These are phyloP conservation scores for Zizania palustris DNA, from an alignment of 202 grass and related monocot species.

Conservation along the genomic window DNA sequence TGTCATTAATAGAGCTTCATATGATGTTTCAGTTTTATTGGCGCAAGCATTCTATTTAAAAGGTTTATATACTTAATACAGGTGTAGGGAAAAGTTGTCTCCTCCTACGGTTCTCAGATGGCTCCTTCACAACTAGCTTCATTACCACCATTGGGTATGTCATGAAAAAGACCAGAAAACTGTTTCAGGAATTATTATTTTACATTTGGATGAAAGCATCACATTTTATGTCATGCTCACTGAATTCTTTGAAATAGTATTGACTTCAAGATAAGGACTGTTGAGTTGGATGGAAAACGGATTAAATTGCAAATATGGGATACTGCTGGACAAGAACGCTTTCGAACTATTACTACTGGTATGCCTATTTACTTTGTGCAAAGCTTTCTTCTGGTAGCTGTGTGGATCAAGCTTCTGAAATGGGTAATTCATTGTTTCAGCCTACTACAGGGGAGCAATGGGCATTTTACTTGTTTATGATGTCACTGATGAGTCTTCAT, in stretches of 20 bases:
- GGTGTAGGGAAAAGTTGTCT: conserved; percentile 86
- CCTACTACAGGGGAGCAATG: conserved; percentile 84
- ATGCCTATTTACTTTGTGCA: conserved; percentile 28
- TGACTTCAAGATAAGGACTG: conserved; percentile 82
- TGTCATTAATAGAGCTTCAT: neutral
- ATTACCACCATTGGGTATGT: conserved; percentile 78
- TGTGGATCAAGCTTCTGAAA: conserved; percentile 22
- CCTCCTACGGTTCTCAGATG: conserved; percentile 72
- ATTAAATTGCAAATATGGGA: conserved; percentile 90
- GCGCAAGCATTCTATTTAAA: neutral
- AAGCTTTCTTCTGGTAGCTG: neutral
- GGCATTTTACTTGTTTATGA: conserved; percentile 91
- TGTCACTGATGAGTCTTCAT: conserved; percentile 74
- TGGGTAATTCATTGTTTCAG: conserved; percentile 53
- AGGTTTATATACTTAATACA: conserved; percentile 23
- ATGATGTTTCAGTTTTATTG: neutral
- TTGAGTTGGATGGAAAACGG: conserved; percentile 78
- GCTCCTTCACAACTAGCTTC: conserved; percentile 75
- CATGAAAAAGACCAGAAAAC: neutral
- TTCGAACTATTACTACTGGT: conserved; percentile 83
- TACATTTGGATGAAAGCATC: neutral
- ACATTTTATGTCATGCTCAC: neutral
- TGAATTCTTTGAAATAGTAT: conserved; percentile 48
- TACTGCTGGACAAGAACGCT: conserved; percentile 79
- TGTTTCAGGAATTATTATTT: conserved; percentile 16